phyloP scores from a whole-genome alignment of 2,329 filamentous ascomycete genomes.

The Pseudogymnoascus sp. region DNA sequence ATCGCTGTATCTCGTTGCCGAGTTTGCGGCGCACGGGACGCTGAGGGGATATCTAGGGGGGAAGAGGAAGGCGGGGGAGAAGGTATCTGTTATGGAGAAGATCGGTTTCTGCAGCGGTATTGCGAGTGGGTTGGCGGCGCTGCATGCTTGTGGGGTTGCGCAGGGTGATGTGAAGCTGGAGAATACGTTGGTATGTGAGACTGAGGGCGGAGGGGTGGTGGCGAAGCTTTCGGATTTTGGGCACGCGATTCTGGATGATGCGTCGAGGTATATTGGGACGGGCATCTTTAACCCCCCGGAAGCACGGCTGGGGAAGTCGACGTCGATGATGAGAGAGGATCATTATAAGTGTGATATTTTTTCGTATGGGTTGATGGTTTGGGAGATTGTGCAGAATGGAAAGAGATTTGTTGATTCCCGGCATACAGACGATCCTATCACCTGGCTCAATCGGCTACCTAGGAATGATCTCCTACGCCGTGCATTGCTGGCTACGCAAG shows the following conservation, averaged over 20 bases:
- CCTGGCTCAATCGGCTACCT: neutral
- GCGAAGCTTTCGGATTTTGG: conserved; percentile 9
- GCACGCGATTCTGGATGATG: neutral
- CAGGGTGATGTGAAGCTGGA: neutral
- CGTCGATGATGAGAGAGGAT: neutral
- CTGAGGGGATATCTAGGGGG: neutral
- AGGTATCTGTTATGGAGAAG: neutral
- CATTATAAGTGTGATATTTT: conserved; percentile 3
- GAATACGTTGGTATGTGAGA: neutral
- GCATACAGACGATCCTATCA: neutral
- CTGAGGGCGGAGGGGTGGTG: neutral
- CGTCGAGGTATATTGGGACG: conserved; percentile 4
- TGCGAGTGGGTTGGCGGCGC: neutral
- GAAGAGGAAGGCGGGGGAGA: neutral
- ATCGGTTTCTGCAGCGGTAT: neutral
- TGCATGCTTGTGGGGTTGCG: neutral
- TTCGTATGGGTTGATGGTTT: conserved; percentile 7
- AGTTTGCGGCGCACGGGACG: neutral
- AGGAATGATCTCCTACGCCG: conserved; percentile 4
- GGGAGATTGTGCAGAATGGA: neutral
- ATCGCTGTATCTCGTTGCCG: conserved; percentile 1
- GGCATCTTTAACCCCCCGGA: neutral
- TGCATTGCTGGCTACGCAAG: neutral
- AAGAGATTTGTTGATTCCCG: neutral
- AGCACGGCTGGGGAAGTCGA: neutral